Percentiles rank a stretch among this genome's conserved stretches.
Conservation (phyloP, 2,329 filamentous ascomycete genomes). For the Myriangium duriaei region DNA sequence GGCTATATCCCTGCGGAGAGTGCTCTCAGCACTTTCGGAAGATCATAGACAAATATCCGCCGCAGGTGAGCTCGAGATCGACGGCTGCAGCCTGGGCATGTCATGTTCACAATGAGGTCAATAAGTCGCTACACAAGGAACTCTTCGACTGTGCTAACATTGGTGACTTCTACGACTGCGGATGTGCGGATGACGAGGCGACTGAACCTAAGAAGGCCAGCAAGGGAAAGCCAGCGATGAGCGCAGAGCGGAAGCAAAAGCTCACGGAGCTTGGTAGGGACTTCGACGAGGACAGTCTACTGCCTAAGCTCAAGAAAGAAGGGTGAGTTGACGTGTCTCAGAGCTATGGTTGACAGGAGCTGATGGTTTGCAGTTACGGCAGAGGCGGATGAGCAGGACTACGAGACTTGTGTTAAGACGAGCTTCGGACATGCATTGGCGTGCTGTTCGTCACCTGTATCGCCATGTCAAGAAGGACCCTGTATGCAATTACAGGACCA, state of each 20-base stretch:
- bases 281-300: slow-evolving; percentile 18
- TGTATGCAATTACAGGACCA: too few relatives aligned
- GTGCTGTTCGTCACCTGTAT: too few relatives aligned
- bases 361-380: slow-evolving; percentile 6
- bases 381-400: slow-evolving; percentile 10
- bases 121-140: slow-evolving; percentile 47
- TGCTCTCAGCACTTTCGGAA: slow-evolving; percentile 52
- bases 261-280: slow-evolving; percentile 19
- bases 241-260: slow-evolving; percentile 18
- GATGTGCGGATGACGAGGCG: slow-evolving; percentile 45
- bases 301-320: slow-evolving; percentile 14
- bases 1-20: slow-evolving; percentile 55
- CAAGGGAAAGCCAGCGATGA: slow-evolving; percentile 19
- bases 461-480: too few relatives aligned
- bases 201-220: slow-evolving; percentile 15
- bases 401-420: too few relatives aligned
- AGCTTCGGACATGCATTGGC: too few relatives aligned
- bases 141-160: slow-evolving; percentile 53
- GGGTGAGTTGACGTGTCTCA: slow-evolving; percentile 13
- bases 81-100: slow-evolving; percentile 55
- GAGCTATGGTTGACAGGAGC: neutral
- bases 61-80: slow-evolving; percentile 49
- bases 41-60: slow-evolving; percentile 49
- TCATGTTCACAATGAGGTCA: slow-evolving; percentile 55
- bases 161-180: slow-evolving; percentile 55